Percentiles rank a stretch among this genome's conserved stretches.
Conservation (phyloP, 164 flowering plant species). For the Vitis riparia region DNA sequence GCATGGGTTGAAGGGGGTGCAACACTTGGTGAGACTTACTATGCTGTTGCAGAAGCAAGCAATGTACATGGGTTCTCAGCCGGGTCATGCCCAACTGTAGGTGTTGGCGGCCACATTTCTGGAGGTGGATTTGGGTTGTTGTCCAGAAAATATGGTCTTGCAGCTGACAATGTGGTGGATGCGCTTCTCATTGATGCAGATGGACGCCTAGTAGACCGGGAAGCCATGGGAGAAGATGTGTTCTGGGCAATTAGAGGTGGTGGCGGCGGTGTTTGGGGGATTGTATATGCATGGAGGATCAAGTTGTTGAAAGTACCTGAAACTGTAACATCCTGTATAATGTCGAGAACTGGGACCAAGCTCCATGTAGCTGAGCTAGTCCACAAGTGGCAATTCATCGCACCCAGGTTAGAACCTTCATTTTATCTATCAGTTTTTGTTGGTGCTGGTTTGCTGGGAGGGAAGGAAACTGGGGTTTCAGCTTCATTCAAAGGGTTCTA, state of each 20-base stretch:
- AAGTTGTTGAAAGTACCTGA: slow-evolving; percentile 32
- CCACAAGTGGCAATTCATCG: slow-evolving; percentile 47
- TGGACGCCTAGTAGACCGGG: slow-evolving; percentile 31
- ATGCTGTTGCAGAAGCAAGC: slow-evolving; percentile 40
- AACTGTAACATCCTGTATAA: slow-evolving; percentile 32
- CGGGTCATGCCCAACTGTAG: slow-evolving; percentile 61
- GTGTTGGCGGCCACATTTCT: slow-evolving; percentile 49
- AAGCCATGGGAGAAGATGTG: slow-evolving; percentile 55
- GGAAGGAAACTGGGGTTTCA: slow-evolving; percentile 22
- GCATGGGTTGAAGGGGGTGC: slow-evolving; percentile 67
- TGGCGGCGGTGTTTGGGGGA: slow-evolving; percentile 53
- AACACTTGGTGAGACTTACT: slow-evolving; percentile 51
- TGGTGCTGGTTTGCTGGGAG: slow-evolving; percentile 32
- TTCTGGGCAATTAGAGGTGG: slow-evolving; percentile 70
- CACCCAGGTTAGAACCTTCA: slow-evolving; percentile 31
- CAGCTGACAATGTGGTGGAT: slow-evolving; percentile 58
- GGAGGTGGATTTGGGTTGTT: slow-evolving; percentile 61
- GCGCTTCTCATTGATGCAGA: slow-evolving; percentile 41
- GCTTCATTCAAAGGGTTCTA: slow-evolving; percentile 48
- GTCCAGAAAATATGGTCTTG: slow-evolving; percentile 53
- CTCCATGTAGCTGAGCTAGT: slow-evolving; percentile 26
- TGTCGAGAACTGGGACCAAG: slow-evolving; percentile 33
- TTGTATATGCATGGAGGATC: slow-evolving; percentile 55
- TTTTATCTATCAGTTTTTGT: slow-evolving; percentile 41
- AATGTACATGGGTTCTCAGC: slow-evolving; percentile 44